phyloP scores from a whole-genome alignment of 2,329 filamentous ascomycete genomes.

The Botrytis porri region DNA sequence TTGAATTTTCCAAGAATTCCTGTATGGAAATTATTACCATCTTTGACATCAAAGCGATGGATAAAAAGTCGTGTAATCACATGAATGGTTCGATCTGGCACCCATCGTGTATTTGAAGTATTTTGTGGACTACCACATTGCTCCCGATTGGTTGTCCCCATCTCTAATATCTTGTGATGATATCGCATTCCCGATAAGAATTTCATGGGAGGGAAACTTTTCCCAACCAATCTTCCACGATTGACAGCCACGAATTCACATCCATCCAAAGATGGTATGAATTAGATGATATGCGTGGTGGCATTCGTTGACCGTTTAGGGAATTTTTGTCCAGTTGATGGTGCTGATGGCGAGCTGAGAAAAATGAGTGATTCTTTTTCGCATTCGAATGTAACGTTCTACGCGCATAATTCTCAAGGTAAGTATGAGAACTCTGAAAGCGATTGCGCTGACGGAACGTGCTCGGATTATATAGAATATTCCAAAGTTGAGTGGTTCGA shows the following conservation, averaged over 20 bases:
- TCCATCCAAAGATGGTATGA: neutral
- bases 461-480: neutral
- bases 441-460: neutral
- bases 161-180: slow-evolving; percentile 4
- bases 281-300: neutral
- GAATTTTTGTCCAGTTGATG: neutral
- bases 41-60: neutral
- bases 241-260: neutral
- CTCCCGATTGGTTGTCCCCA: neutral
- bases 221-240: neutral
- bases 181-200: neutral
- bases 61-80: slow-evolving; percentile 13
- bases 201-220: slow-evolving; percentile 4
- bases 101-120: neutral
- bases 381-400: neutral
- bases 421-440: neutral
- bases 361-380: neutral
- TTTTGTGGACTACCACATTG: slow-evolving; percentile 5
- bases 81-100: slow-evolving; percentile 9
- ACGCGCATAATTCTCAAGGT: neutral
- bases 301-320: slow-evolving; percentile 1
- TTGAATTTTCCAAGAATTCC: neutral
- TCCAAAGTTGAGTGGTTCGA: neutral
- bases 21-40: neutral
- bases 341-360: neutral